These are phyloP conservation scores for Cladorrhinum samala DNA, from an alignment of 495 filamentous ascomycete species.

Conservation along the genomic window DNA sequence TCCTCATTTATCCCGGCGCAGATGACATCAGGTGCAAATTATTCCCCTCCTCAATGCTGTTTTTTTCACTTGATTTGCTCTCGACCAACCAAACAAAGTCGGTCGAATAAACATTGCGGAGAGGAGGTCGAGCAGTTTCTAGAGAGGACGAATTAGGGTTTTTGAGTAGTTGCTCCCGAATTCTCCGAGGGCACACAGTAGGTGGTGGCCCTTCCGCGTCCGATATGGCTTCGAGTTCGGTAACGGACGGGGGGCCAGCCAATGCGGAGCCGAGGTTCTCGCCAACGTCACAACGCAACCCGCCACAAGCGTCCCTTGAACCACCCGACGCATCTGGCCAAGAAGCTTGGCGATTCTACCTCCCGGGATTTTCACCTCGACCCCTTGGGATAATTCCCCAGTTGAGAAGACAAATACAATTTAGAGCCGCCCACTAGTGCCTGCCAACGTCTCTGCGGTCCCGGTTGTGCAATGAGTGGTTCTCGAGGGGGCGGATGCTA, in stretches of 20 bases:
- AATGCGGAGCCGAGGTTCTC: background rate
- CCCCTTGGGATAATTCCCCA: background rate
- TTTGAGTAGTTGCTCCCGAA: too few species aligned
- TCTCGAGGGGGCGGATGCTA: background rate
- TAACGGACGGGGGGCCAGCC: background rate
- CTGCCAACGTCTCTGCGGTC: constrained; percentile 1
- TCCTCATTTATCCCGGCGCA: background rate
- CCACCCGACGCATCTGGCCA: constrained; percentile 1
- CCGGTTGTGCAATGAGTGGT: background rate
- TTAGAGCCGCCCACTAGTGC: background rate
- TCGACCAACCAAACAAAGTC: background rate
- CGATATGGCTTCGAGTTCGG: background rate
- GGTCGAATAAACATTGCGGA: background rate
- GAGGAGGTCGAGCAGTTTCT: too few species aligned
- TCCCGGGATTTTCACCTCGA: background rate
- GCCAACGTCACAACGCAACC: background rate
- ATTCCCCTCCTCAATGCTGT: background rate
- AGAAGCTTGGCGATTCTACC: constrained; percentile 5
- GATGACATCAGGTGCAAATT: background rate
- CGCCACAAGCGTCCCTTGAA: background rate
- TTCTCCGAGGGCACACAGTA: constrained; percentile 5
- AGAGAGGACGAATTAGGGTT: too few species aligned
- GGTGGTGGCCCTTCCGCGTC: constrained; percentile 1
- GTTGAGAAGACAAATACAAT: background rate
- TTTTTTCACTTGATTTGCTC: background rate